Evolutionary conservation across 495 filamentous ascomycete species (phyloP).

Genomic region (Aspergillus leporis): DNA sequence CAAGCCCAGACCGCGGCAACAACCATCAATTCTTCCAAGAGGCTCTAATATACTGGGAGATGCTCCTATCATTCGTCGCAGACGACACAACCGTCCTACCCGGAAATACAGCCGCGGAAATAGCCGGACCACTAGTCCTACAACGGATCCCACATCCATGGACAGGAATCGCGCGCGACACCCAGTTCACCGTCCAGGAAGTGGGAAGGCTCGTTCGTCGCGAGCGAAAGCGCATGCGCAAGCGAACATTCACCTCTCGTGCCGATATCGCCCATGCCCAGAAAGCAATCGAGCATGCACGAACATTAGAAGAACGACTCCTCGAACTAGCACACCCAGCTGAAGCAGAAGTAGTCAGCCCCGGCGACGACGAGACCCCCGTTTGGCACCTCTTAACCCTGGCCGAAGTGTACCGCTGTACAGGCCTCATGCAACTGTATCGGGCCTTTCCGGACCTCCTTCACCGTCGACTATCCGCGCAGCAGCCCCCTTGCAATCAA

Average conservation of each 20-base stretch:
- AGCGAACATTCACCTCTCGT: slow-evolving; percentile 37
- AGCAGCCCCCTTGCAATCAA: slow-evolving; percentile 16
- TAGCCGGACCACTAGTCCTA: slow-evolving; percentile 32
- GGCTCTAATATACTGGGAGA: slow-evolving; percentile 60
- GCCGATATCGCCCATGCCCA: slow-evolving; percentile 43
- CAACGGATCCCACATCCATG: slow-evolving; percentile 56
- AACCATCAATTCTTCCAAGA: slow-evolving; percentile 60
- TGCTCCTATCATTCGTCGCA: slow-evolving; percentile 58
- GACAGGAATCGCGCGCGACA: slow-evolving; percentile 58
- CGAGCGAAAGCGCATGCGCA: slow-evolving; percentile 46
- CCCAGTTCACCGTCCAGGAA: slow-evolving; percentile 55
- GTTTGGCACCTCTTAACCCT: slow-evolving; percentile 58
- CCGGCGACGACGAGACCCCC: slow-evolving; percentile 56
- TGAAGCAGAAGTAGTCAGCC: slow-evolving; percentile 51
- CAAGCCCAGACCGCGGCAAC: slow-evolving; percentile 30
- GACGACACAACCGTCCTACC: slow-evolving; percentile 41
- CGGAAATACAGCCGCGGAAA: slow-evolving; percentile 23
- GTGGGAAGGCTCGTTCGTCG: slow-evolving; percentile 53
- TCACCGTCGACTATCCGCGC: slow-evolving; percentile 36
- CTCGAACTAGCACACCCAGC: slow-evolving; percentile 48
- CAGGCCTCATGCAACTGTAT: slow-evolving; percentile 55
- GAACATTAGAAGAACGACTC: slow-evolving; percentile 52
- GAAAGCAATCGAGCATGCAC: slow-evolving; percentile 46
- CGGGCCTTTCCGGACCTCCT: slow-evolving; percentile 56
- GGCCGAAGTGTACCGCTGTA: slow-evolving; percentile 57